Evolutionary conservation across 768 basidiomycete genomes (phyloP).

Genomic region (Favolaschia claudopus): DNA sequence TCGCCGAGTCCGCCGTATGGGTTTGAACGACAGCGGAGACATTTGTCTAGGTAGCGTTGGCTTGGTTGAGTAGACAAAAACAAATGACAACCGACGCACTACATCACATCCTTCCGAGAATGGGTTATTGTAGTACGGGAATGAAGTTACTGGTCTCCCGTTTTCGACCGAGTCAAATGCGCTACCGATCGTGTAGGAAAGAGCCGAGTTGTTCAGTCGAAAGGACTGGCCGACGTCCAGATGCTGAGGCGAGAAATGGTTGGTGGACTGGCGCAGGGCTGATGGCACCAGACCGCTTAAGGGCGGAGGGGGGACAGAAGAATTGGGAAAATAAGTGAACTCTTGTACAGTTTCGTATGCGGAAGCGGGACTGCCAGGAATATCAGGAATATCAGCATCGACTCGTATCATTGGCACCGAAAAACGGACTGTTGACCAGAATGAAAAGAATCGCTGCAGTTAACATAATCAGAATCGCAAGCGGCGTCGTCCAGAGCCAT

Average conservation of each 20-base stretch:
- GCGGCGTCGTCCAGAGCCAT: constrained; percentile 12
- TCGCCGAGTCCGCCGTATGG: neutral
- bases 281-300: neutral
- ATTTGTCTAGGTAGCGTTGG: neutral
- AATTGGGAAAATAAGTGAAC: constrained; percentile 7
- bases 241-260: neutral
- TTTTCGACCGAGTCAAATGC: constrained; percentile 2
- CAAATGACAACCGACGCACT: neutral
- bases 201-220: constrained; percentile 5
- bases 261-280: neutral
- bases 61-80: neutral
- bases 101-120: constrained; percentile 4
- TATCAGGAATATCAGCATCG: neutral
- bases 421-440: neutral
- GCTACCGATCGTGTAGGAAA: constrained; percentile 1
- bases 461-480: neutral
- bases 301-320: neutral
- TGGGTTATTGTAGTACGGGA: constrained; percentile 3
- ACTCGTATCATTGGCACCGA: neutral
- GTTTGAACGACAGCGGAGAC: neutral
- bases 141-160: neutral
- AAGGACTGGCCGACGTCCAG: neutral
- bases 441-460: neutral
- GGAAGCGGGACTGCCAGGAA: constrained; percentile 1
- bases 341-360: constrained; percentile 6